A percentile compares a stretch with the other conserved stretches of the same genome.
Conservation (phyloP, 2,329 filamentous ascomycete genomes). For the Phoma sp. region DNA sequence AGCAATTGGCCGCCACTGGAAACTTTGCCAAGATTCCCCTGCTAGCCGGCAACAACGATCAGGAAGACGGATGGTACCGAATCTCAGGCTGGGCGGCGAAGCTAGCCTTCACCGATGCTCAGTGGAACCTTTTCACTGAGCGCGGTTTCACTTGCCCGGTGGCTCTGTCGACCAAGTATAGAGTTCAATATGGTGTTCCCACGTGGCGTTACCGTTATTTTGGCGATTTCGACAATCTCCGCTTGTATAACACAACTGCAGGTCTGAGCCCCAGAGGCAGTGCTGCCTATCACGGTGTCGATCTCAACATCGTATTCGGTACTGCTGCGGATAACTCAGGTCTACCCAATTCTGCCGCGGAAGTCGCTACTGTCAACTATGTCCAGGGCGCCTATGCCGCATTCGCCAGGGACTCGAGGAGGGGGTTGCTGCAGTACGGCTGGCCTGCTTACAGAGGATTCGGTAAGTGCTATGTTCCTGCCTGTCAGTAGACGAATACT, state of each 20-base stretch:
- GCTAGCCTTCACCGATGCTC: constrained; percentile 29
- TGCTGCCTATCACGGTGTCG: constrained; percentile 47
- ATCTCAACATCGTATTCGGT: constrained; percentile 47
- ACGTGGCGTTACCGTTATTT: constrained; percentile 49
- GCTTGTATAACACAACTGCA: constrained; percentile 38
- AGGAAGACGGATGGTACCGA: constrained; percentile 38
- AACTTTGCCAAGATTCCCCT: constrained; percentile 34
- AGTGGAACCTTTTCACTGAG: constrained; percentile 34
- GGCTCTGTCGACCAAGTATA: constrained; percentile 22
- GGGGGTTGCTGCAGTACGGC: constrained; percentile 38
- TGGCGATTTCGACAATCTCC: constrained; percentile 45
- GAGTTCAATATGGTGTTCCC: constrained; percentile 35
- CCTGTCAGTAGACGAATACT: background rate
- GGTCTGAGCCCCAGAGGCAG: constrained; percentile 36
- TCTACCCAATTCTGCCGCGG: constrained; percentile 25
- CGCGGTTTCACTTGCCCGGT: constrained; percentile 35
- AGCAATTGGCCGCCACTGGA: constrained; percentile 28
- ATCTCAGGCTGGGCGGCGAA: constrained; percentile 31
- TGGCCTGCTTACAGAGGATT: constrained; percentile 36
- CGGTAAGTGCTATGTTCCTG: constrained; percentile 13
- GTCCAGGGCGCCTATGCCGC: constrained; percentile 45
- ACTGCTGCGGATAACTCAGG: constrained; percentile 35
- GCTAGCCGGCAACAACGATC: constrained; percentile 32
- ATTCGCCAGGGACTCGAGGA: constrained; percentile 43
- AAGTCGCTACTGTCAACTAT: constrained; percentile 39